These are phyloP conservation scores for Leonotis leonurus DNA, from an alignment of 257 asterid genomes.

Conservation along the genomic window DNA sequence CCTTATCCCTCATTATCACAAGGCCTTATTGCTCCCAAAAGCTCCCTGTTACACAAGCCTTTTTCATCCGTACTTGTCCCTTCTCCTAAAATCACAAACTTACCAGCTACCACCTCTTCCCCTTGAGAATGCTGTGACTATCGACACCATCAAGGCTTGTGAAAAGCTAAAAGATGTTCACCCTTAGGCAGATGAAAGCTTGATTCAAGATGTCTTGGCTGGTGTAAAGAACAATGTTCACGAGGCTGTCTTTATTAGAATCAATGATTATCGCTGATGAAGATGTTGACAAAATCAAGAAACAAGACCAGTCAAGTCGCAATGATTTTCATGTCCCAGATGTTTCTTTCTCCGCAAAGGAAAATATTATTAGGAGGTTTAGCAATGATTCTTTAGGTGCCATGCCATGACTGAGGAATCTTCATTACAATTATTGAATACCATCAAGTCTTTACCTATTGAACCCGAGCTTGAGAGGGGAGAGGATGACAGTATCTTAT, in stretches of 20 bases:
- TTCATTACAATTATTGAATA: conserved; percentile 10
- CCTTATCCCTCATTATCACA: conserved; percentile 60
- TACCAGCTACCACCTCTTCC: conserved; percentile 16
- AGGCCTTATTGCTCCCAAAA: conserved; percentile 14
- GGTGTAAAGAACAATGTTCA: conserved; percentile 42
- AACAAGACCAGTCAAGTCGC: background rate
- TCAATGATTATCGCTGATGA: conserved; percentile 36
- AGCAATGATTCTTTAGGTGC: background rate
- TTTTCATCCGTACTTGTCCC: conserved; percentile 47
- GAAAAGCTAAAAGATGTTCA: conserved; percentile 42
- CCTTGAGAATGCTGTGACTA: background rate
- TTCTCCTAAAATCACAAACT: no score
- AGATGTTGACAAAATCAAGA: conserved; percentile 17
- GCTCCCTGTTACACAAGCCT: conserved; percentile 36
- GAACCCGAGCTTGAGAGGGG: conserved; percentile 82
- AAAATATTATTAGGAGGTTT: background rate
- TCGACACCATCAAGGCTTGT: no score
- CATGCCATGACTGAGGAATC: conserved; percentile 15
- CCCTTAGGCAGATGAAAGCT: conserved; percentile 66
- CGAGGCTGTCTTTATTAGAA: conserved; percentile 45
- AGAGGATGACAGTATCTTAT: conserved; percentile 70
- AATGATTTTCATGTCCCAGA: conserved; percentile 12
- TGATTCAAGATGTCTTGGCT: conserved; percentile 70
- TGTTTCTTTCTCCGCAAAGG: conserved; percentile 13
- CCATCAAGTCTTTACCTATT: conserved; percentile 31